Conservation (phyloP, 2,329 filamentous ascomycete species). For the Epicoccum sorghinum region DNA sequence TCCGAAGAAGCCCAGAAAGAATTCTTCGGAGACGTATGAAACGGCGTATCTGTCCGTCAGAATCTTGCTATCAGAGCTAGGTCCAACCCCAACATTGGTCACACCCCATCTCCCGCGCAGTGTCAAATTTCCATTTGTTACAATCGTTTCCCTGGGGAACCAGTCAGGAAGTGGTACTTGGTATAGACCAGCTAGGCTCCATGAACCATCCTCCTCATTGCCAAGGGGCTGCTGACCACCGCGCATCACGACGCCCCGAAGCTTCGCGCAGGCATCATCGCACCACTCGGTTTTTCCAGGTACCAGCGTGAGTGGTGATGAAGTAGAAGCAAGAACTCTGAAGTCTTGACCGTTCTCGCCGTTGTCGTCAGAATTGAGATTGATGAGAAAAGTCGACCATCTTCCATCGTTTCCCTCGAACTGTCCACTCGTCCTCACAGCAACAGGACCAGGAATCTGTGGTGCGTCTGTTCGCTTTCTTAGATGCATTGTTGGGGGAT, state of each 20-base stretch:
- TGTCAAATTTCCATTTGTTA: constrained; percentile 6
- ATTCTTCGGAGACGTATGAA: constrained; percentile 23
- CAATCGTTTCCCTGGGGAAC: constrained; percentile 13
- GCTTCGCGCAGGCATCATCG: constrained; percentile 30
- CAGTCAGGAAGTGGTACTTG: constrained; percentile 27
- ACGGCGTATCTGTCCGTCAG: constrained; percentile 29
- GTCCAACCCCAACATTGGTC: constrained; percentile 38
- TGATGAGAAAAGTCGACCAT: constrained; percentile 52
- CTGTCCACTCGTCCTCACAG: constrained; percentile 25
- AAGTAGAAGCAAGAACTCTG: constrained; percentile 42
- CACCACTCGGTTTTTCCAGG: constrained; percentile 38
- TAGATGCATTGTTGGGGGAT: constrained; percentile 27
- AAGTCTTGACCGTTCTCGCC: constrained; percentile 44
- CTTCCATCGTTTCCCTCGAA: constrained; percentile 50
- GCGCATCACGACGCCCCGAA: constrained; percentile 35
- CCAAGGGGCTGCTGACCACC: constrained; percentile 28
- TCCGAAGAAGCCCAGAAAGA: constrained; percentile 43
- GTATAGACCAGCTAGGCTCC: constrained; percentile 23
- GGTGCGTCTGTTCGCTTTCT: constrained; percentile 29
- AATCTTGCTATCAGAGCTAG: constrained; percentile 21
- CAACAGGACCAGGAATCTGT: constrained; percentile 19
- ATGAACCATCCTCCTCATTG: constrained; percentile 24
- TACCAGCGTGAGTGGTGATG: constrained; percentile 31
- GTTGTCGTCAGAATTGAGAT: constrained; percentile 38
- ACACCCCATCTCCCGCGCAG: constrained; percentile 23